These are phyloP conservation scores for Cucumis melo DNA, from an alignment of 306 rosid genomes.

Conservation along the genomic window DNA sequence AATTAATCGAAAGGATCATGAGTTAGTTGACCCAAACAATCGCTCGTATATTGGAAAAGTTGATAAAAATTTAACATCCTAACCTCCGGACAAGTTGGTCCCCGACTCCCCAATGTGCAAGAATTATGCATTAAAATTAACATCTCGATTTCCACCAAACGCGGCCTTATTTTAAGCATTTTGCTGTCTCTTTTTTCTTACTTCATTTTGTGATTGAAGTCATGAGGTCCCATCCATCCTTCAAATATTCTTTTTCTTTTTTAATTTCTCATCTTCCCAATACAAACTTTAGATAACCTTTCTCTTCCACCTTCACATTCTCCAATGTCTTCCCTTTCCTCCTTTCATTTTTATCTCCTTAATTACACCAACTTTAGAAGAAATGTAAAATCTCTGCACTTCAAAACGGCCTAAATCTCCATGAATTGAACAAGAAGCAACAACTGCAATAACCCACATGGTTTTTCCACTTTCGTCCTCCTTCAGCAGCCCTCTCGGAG, in stretches of 20 bases:
- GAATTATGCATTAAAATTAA: background rate
- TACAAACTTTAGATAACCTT: background rate
- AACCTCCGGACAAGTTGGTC: background rate
- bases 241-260: background rate
- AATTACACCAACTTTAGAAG: background rate
- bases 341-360: background rate
- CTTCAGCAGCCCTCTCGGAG: no score
- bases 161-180: background rate
- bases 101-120: background rate
- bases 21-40: no score
- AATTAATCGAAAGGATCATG: no score
- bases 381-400: no score
- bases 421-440: no score
- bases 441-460: no score
- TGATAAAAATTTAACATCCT: background rate
- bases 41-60: no score
- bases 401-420: no score
- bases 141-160: background rate
- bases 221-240: background rate
- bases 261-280: background rate
- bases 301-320: background rate
- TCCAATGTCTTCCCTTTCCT: background rate
- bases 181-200: background rate
- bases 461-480: no score
- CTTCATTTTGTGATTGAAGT: background rate